phyloP scores from a whole-genome alignment of 192 early-diverging fungal species.

The Lunasporangiospora selenospora region DNA sequence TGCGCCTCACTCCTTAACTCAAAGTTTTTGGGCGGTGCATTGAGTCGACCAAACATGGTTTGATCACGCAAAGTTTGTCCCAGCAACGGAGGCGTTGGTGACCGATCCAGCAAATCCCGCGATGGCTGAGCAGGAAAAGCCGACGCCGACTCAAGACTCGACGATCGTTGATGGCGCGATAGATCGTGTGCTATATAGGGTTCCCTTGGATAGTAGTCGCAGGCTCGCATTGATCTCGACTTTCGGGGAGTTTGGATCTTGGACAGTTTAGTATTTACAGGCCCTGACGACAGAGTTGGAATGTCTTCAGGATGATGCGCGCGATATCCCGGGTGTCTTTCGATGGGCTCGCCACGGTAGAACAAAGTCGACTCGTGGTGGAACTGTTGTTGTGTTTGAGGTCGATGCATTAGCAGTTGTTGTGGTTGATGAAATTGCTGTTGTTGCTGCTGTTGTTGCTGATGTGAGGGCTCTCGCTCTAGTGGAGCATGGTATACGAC shows the following conservation, averaged over 20 bases:
- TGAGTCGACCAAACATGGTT: no score
- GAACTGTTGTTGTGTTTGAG: neutral
- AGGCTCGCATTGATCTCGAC: no score
- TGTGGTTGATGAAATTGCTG: neutral
- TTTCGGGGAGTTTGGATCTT: neutral
- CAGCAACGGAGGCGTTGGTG: conserved; percentile 2
- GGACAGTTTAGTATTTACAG: neutral
- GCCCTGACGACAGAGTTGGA: neutral
- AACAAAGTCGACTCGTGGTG: neutral
- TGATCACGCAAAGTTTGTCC: no score
- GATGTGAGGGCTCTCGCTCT: neutral
- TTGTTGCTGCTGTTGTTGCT: conserved; percentile 2
- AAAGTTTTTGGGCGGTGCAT: conserved; percentile 4
- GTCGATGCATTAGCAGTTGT: neutral
- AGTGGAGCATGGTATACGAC: neutral
- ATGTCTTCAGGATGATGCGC: neutral
- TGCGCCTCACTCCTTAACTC: conserved; percentile 24
- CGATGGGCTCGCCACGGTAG: neutral
- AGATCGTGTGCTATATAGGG: no score
- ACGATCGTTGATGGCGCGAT: no score
- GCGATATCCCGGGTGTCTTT: neutral
- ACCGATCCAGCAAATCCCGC: neutral
- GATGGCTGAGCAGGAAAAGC: neutral
- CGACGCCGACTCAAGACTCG: neutral
- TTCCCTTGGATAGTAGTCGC: no score